Evolutionary conservation across 73 alveolate species (phyloP).

Genomic region (Diophrys appendiculata): DNA sequence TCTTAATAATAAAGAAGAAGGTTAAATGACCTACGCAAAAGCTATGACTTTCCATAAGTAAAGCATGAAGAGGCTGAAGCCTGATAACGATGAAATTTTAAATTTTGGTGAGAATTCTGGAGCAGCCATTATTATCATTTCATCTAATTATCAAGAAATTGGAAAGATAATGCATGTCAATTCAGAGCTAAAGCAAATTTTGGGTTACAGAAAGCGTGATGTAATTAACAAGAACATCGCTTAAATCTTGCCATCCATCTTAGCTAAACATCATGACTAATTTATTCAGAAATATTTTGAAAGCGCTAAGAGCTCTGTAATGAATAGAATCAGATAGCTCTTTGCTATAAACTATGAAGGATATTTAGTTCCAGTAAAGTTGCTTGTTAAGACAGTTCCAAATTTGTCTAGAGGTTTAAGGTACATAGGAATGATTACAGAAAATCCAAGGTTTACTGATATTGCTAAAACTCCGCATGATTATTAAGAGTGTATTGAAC

Average conservation of each 20-base stretch:
- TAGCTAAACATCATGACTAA: slow-evolving; percentile 2
- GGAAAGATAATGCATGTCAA: not conserved
- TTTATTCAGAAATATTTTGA: slow-evolving; percentile 7
- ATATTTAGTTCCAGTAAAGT: not conserved
- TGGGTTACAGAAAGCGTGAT: slow-evolving; percentile 2
- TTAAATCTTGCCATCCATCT: not conserved
- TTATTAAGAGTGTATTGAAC: not conserved
- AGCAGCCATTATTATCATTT: slow-evolving; percentile 2
- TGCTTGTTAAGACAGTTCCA: not conserved
- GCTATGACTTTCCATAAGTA: not conserved
- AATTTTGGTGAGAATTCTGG: slow-evolving; percentile 23
- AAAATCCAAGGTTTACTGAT: not conserved
- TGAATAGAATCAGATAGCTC: not conserved
- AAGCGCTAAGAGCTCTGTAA: not conserved
- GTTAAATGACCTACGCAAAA: not conserved
- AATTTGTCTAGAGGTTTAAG: not conserved
- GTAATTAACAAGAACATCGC: not conserved
- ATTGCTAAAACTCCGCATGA: not conserved
- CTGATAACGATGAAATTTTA: not conserved
- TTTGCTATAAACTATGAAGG: slow-evolving; percentile 1
- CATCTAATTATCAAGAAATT: not conserved
- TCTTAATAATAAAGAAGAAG: not conserved
- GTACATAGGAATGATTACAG: not conserved
- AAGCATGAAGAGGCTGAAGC: not conserved
- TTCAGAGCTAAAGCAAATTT: not conserved